Base-by-base conservation (phyloP, 2,329 filamentous ascomycete genomes). In the Colletotrichum sp. region DNA sequence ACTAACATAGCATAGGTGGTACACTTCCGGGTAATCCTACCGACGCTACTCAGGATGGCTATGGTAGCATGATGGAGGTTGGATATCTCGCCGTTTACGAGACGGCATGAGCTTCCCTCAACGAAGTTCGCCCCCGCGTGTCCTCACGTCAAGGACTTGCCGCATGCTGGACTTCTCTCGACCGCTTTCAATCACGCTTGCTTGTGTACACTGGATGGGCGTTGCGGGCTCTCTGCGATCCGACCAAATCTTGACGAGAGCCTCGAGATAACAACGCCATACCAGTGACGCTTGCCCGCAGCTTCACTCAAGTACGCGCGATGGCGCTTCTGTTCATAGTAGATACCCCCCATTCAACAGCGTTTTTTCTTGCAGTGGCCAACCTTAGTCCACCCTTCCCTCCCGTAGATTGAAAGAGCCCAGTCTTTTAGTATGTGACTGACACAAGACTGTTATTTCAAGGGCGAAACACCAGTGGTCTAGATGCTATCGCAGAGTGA, bases 21-120 rank as follows among this genome's bases (percentile, higher is more conserved):
- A 36, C 36, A 24, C 63, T 73, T 15, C 89, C 89, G 58, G 90
- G 90, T 5, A 30, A 82, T 16, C 90, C 90, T 5, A 88, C 89
- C 77, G 79, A 70, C 6, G 78, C 80, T n/a, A 91, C 90, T 4
- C 75, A 78, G 2, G 88, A 86, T 66, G 86, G 88, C 32, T 86
- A 80, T 21, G 87, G 85, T 55, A 86, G 83, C 79, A 87, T 88
- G 82, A 87, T 91, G 86, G 89, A 91, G 80, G 84, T 90, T 28
- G 85, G 84, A 61, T 90, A 90, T 74, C 87, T 90, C 18, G 88
- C 87, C 32, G 84, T 87, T 16, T 87, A 86, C 69, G 77, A 77
- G 61, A 60, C 73, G 28, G 63, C 65, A 48, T 71, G 32, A 63
- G 30, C 32, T 21, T 32, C n/a, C 26, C 58, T 32, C 26, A 8